Evolutionary conservation across 305 asterid species (phyloP).

Genomic region (Striga hermonthica): DNA sequence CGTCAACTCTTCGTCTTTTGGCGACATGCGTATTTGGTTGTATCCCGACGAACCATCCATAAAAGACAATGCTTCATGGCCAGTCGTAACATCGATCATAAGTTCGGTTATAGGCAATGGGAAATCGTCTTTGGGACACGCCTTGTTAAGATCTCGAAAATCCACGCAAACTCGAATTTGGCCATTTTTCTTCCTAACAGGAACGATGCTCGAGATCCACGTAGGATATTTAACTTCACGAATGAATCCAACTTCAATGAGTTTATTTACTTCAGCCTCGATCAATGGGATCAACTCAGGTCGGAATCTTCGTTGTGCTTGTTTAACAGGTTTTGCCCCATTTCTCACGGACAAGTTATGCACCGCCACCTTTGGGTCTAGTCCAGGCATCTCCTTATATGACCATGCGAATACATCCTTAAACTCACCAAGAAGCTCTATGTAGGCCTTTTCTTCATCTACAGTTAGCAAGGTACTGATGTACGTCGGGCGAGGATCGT

Average conservation of each 20-base stretch:
- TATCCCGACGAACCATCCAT: not conserved
- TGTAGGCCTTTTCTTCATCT: no score
- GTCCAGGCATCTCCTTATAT: not conserved
- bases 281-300: no score
- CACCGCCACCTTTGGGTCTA: not conserved
- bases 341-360: no score
- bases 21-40: not conserved
- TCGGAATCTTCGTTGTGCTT: no score
- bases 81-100: not conserved
- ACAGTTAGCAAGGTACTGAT: not conserved
- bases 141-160: not conserved
- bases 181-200: not conserved
- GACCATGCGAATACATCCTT: not conserved
- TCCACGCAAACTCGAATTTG: not conserved
- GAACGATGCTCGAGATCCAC: not conserved
- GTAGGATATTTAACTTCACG: not conserved
- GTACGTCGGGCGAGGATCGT: not conserved
- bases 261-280: no score
- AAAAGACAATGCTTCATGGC: not conserved
- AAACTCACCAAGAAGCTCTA: no score
- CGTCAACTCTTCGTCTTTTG: not conserved
- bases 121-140: not conserved
- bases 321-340: no score
- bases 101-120: not conserved
- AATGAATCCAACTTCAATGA: not conserved